A percentile compares a stretch with the other conserved stretches of the same genome.
phyloP scores from a whole-genome alignment of 129 eudicot genomes.

The Tanacetum coccineum region DNA sequence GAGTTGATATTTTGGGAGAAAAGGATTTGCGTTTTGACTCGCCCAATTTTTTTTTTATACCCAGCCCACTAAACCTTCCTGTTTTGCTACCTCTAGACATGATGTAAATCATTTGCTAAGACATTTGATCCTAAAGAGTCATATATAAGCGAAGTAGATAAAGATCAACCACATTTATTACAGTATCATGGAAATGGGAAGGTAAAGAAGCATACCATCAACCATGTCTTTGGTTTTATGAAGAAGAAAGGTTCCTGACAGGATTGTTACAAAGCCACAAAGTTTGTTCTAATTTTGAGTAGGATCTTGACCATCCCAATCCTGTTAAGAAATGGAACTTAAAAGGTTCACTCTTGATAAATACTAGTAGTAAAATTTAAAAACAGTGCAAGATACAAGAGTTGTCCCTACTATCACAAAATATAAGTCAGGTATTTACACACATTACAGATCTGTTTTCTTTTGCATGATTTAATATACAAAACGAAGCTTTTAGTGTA shows the following conservation, averaged over 20 bases:
- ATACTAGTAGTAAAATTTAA: background rate
- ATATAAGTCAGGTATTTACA: background rate
- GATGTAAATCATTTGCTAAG: background rate
- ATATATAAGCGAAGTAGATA: background rate
- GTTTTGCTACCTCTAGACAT: background rate
- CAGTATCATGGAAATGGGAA: background rate
- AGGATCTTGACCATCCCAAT: slow-evolving; percentile 92
- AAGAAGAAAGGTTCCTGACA: slow-evolving; percentile 92
- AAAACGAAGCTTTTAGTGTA: background rate
- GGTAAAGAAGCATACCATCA: slow-evolving; percentile 49
- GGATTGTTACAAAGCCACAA: slow-evolving; percentile 96
- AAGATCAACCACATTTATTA: background rate
- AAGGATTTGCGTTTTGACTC: background rate
- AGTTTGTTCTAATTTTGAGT: slow-evolving; percentile 90
- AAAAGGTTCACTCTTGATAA: background rate
- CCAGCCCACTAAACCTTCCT: background rate
- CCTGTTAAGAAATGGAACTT: slow-evolving; percentile 40
- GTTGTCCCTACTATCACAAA: too few relatives aligned
- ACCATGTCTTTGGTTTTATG: slow-evolving; percentile 97
- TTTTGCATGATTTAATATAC: background rate
- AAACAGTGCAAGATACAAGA: slow-evolving; percentile 12
- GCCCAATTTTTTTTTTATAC: background rate
- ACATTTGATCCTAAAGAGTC: background rate
- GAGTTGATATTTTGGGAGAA: background rate
- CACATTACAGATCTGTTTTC: background rate